Evolutionary conservation across 148 eudicot species (phyloP), one percentile per base, ranked within the genome.

Genomic region (Vaccinium darrowii): DNA sequence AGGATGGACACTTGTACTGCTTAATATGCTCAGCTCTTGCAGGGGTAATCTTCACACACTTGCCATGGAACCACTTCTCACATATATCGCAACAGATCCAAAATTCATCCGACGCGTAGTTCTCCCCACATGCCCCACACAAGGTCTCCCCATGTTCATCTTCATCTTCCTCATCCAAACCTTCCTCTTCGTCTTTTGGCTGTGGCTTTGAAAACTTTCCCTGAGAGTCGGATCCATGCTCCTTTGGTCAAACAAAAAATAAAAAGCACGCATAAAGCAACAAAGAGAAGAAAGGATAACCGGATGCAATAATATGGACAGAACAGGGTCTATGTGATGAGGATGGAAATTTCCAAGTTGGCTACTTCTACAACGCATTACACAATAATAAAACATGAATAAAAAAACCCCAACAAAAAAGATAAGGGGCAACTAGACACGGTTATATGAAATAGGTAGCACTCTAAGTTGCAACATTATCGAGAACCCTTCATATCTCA

Each of bases 1-100:
- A 95, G n/a, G 97, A 88, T 13, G 98, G 98, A 88, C 98, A 95
- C 89, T 95, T 95, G 92, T 95, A 95, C 88, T 95, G 98, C 93
- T 95, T 95, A 88, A 95, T 94, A 85, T 95, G 97, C 89, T 94
- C 98, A 60, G 98, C 98, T 79, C 93, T 88, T 27, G 98, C 94
- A 0, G 95, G 98, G 19, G 98, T 95, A 76, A 95, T 95, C 94
- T 94, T 95, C 87, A 95, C 98, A 60, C 98, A 95, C 88, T 90
- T 95, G 50, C 98, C 98, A 86, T 95, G 98, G 87, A 94, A 95
- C 98, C 98, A 95, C 63, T 90, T 93, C 90, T 95, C 98, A 49
- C 98, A 95, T 82, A 94, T 74, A 71, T 95, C 98, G 50, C 98
- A 95, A 85, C 98, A 94, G 72, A 95, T 95, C 98, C 98, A 94